Conservation (phyloP, 768 basidiomycete species). For the Podaxis sp. region DNA sequence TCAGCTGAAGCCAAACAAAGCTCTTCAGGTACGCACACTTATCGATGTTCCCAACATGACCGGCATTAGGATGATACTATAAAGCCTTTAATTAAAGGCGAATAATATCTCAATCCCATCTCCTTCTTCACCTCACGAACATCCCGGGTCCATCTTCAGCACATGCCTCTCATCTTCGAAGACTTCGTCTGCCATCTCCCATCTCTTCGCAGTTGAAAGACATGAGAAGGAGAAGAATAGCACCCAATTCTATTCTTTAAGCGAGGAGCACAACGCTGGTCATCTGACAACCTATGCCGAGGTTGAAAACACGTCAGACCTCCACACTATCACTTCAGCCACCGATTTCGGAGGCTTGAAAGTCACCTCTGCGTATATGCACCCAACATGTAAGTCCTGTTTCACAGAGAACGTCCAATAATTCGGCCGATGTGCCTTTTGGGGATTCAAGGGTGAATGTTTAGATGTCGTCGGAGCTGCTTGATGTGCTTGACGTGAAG, state of each 20-base stretch:
- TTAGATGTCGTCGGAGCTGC: not conserved
- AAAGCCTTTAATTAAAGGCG: not conserved
- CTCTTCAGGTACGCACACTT: not conserved
- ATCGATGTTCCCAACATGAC: not conserved
- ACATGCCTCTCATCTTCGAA: slow-evolving; percentile 2
- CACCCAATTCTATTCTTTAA: not conserved
- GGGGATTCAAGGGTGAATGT: not conserved
- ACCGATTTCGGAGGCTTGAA: slow-evolving; percentile 2
- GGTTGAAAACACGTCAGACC: not conserved
- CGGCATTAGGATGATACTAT: not conserved
- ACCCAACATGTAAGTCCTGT: not conserved
- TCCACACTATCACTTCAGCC: not conserved
- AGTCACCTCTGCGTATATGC: not conserved
- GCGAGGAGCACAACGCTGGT: not conserved
- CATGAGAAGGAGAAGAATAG: slow-evolving; percentile 10
- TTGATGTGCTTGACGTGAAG: slow-evolving; percentile 6
- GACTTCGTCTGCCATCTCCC: not conserved
- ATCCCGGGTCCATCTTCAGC: not conserved
- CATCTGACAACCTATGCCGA: slow-evolving; percentile 3
- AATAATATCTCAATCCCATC: not conserved
- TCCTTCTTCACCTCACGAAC: not conserved
- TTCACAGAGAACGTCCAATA: not conserved
- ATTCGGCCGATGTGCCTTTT: slow-evolving; percentile 10
- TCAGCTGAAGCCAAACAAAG: not conserved
- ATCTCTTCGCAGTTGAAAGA: not conserved